phyloP scores from a whole-genome alignment of 1,284 basidiomycete genomes.

The Termitomyces sp. region DNA sequence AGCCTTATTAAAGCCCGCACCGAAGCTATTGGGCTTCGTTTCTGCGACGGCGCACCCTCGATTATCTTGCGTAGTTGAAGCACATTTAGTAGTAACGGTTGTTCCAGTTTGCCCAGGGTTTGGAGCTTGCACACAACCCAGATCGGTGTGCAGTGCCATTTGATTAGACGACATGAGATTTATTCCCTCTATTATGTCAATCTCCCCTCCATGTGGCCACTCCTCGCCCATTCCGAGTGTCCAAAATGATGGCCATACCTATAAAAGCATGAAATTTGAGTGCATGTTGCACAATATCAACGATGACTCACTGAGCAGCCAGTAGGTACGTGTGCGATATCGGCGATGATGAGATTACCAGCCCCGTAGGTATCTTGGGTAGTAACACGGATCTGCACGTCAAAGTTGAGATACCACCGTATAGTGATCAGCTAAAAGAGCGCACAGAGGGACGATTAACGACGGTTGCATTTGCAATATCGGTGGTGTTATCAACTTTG shows the following conservation, averaged over 20 bases:
- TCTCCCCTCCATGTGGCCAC: slow-evolving; percentile 46
- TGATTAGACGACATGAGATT: slow-evolving; percentile 50
- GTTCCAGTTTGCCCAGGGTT: slow-evolving; percentile 30
- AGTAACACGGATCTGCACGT: slow-evolving; percentile 46
- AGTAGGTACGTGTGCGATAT: slow-evolving; percentile 53
- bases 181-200: slow-evolving; percentile 56
- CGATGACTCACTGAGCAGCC: slow-evolving; percentile 55
- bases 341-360: slow-evolving; percentile 53
- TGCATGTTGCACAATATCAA: too few relatives aligned
- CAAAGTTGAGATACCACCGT: background rate
- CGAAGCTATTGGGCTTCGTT: slow-evolving; percentile 55
- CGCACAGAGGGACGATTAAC: slow-evolving; percentile 54
- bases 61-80: slow-evolving; percentile 23
- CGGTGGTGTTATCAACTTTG: slow-evolving; percentile 52
- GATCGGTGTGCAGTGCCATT: slow-evolving; percentile 54
- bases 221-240: slow-evolving; percentile 32
- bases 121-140: slow-evolving; percentile 35
- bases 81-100: slow-evolving; percentile 41
- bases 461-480: slow-evolving; percentile 38
- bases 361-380: slow-evolving; percentile 46
- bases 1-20: slow-evolving; percentile 50
- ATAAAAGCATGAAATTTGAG: too few relatives aligned
- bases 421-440: slow-evolving; percentile 1
- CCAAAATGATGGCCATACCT: slow-evolving; percentile 52
- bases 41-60: slow-evolving; percentile 64